Conservation (phyloP, 2,329 filamentous ascomycete species). For the Leptographium wingfieldii region DNA sequence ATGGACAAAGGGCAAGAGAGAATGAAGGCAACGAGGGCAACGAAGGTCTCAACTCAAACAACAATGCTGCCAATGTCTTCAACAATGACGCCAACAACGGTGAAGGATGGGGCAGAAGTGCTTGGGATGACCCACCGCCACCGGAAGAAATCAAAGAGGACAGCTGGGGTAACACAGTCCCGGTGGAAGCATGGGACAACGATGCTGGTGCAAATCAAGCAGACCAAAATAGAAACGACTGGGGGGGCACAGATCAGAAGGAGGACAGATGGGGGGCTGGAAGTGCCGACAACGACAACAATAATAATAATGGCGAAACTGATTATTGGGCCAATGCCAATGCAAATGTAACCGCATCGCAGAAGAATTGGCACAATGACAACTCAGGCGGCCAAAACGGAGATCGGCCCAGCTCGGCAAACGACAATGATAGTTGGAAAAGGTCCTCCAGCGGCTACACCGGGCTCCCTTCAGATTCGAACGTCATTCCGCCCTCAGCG, state of each 20-base stretch:
- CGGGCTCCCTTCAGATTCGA: background rate
- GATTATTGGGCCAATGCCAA: background rate
- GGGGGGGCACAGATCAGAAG: slow-evolving; percentile 5
- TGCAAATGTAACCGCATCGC: background rate
- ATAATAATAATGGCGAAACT: background rate
- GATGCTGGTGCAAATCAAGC: background rate
- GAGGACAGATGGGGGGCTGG: slow-evolving; percentile 9
- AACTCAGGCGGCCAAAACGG: background rate
- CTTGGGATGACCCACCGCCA: slow-evolving; percentile 2
- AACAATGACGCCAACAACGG: slow-evolving; percentile 2
- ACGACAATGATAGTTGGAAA: background rate
- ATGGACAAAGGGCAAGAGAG: slow-evolving; percentile 18
- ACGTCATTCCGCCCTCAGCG: background rate
- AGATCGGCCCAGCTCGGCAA: background rate
- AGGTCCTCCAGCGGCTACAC: background rate
- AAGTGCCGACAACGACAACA: slow-evolving; percentile 3
- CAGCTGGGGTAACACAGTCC: background rate
- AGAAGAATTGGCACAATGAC: background rate
- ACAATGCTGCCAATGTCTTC: slow-evolving; percentile 3
- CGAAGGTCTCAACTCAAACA: slow-evolving; percentile 5
- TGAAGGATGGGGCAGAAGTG: slow-evolving; percentile 9
- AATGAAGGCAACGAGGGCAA: slow-evolving; percentile 22
- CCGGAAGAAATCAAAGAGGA: background rate
- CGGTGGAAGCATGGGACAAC: background rate
- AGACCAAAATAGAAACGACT: slow-evolving; percentile 1